Evolutionary conservation across 805 yeast genomes (phyloP).

Genomic region (Zygoascus flipseniorum): DNA sequence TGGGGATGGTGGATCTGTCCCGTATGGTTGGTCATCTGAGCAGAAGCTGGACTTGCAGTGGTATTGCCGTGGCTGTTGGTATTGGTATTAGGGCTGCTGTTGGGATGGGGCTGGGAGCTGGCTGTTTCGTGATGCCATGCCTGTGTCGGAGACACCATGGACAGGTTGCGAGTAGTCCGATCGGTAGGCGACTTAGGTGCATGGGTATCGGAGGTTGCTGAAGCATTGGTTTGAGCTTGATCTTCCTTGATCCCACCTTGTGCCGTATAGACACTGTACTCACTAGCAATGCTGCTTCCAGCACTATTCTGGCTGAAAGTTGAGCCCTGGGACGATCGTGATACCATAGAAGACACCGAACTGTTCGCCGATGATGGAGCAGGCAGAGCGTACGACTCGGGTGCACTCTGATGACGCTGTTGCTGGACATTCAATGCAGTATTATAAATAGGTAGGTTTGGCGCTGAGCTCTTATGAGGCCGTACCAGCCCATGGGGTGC

Average conservation of each 20-base stretch:
- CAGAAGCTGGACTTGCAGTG: neutral
- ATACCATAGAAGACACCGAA: neutral
- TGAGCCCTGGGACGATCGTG: neutral
- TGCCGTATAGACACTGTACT: neutral
- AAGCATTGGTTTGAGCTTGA: neutral
- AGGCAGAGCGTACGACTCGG: neutral
- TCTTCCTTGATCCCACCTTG: neutral
- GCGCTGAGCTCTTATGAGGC: constrained; percentile 3
- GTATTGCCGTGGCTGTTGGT: neutral
- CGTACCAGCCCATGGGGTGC: neutral
- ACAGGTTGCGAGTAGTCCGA: neutral
- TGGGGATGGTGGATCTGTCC: neutral
- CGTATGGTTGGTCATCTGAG: neutral
- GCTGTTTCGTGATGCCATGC: neutral
- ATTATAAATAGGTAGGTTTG: constrained; percentile 3
- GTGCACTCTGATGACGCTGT: neutral
- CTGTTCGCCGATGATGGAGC: neutral
- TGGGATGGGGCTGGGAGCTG: neutral
- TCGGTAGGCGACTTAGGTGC: neutral
- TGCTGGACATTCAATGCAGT: neutral
- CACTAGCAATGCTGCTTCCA: neutral
- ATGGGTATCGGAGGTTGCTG: neutral
- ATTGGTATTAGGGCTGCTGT: neutral
- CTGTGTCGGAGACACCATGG: neutral
- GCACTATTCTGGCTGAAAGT: neutral